Conservation (phyloP, 345 rosid genomes). For the Limnanthes douglasii region DNA sequence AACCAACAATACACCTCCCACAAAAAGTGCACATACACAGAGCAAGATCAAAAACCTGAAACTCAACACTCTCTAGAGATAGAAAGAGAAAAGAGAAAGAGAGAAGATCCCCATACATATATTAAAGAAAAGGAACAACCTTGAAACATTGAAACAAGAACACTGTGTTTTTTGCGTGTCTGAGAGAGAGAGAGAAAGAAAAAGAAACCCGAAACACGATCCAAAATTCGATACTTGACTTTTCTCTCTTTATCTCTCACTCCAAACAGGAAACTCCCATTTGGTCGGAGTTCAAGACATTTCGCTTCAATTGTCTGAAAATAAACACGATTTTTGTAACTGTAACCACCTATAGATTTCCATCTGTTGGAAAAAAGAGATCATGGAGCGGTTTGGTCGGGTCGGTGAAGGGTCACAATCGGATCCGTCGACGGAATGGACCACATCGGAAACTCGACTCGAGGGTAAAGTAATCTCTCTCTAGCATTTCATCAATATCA, state of each 20-base stretch:
- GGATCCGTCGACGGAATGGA: slow-evolving; percentile 65
- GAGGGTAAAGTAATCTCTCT: slow-evolving; percentile 32
- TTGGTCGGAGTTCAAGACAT: slow-evolving; percentile 34
- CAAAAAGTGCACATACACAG: slow-evolving; percentile 13
- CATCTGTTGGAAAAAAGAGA: slow-evolving; percentile 2
- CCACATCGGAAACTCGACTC: slow-evolving; percentile 43
- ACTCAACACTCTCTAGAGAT: slow-evolving; percentile 16
- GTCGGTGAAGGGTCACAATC: slow-evolving; percentile 37
- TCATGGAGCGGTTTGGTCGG: slow-evolving; percentile 59
- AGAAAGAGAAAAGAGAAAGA: slow-evolving; percentile 8
- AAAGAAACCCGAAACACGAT: slow-evolving; percentile 9
- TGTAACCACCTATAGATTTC: too few relatives aligned
- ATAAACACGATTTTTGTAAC: slow-evolving; percentile 7
- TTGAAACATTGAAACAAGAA: slow-evolving; percentile 8
- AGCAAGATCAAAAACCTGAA: slow-evolving; percentile 30
- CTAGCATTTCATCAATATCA: too few relatives aligned
- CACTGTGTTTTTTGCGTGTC: not conserved
- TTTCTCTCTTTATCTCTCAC: slow-evolving; percentile 2
- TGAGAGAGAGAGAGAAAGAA: slow-evolving; percentile 13
- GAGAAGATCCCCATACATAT: not conserved
- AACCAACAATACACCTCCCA: slow-evolving; percentile 22
- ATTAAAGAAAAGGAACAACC: slow-evolving; percentile 4
- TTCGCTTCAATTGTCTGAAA: slow-evolving; percentile 1
- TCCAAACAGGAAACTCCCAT: slow-evolving; percentile 12
- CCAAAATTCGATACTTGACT: slow-evolving; percentile 2